Conservation (phyloP, 2,329 filamentous ascomycete genomes). For the Alternaria ethzedia region DNA sequence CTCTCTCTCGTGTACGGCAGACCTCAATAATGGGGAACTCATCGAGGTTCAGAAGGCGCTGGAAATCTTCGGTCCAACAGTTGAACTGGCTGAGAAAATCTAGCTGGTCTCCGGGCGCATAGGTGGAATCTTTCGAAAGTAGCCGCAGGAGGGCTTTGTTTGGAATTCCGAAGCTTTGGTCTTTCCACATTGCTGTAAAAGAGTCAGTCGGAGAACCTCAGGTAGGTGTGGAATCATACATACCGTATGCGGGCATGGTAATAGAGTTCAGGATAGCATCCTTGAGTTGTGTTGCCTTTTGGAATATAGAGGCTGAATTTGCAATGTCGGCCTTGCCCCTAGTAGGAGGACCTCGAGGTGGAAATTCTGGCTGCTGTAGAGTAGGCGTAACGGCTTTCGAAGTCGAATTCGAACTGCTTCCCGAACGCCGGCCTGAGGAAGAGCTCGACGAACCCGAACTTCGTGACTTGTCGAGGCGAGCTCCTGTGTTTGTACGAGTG, state of each 20-base stretch:
- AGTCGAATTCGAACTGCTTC: conserved; percentile 39
- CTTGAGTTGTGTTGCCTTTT: conserved; percentile 77
- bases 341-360: conserved; percentile 70
- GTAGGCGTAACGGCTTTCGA: conserved; percentile 59
- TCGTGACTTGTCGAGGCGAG: conserved; percentile 40
- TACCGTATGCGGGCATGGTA: conserved; percentile 71
- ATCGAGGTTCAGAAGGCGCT: conserved; percentile 59
- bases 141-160: conserved; percentile 67
- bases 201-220: neutral
- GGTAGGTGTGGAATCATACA: conserved; percentile 2
- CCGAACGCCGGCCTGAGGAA: conserved; percentile 44
- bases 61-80: conserved; percentile 72
- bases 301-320: conserved; percentile 68
- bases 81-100: conserved; percentile 67
- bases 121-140: conserved; percentile 47
- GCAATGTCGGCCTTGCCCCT: conserved; percentile 56
- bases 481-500: conserved; percentile 48
- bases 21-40: conserved; percentile 73
- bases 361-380: conserved; percentile 66
- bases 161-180: conserved; percentile 74
- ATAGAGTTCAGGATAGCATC: conserved; percentile 79
- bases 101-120: conserved; percentile 45
- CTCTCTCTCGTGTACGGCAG: conserved; percentile 65
- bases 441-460: conserved; percentile 52
- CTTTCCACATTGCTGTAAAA: conserved; percentile 73